These are phyloP conservation scores for Trichoderma gamsii DNA, from an alignment of 495 filamentous ascomycete genomes.

Conservation along the genomic window DNA sequence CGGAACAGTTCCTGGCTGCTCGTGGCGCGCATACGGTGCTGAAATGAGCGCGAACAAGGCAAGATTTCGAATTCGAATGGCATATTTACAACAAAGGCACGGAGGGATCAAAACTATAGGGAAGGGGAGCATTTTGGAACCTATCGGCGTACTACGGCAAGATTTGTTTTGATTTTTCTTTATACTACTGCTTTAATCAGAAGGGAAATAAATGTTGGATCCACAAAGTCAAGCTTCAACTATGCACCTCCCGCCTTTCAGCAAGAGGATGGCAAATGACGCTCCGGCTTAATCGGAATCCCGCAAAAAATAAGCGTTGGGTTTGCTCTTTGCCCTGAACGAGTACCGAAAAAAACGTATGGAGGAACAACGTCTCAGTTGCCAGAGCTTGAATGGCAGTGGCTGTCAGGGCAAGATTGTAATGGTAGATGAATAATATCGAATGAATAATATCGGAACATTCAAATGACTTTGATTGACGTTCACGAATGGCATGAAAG, in stretches of 20 bases:
- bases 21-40: slow-evolving; percentile 87
- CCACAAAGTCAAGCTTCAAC: slow-evolving; percentile 85
- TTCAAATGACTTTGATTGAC: neutral
- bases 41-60: slow-evolving; percentile 45
- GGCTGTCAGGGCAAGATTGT: slow-evolving; percentile 25
- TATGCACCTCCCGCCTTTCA: slow-evolving; percentile 75
- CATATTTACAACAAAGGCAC: neutral
- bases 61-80: slow-evolving; percentile 1
- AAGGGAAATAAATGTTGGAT: slow-evolving; percentile 47
- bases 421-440: slow-evolving; percentile 10
- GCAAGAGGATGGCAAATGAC: slow-evolving; percentile 55
- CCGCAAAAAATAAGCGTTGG: slow-evolving; percentile 13
- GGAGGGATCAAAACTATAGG: neutral
- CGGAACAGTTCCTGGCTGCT: slow-evolving; percentile 82
- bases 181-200: neutral
- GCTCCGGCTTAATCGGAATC: slow-evolving; percentile 98
- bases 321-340: slow-evolving; percentile 39
- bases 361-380: slow-evolving; percentile 40
- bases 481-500: neutral
- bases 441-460: neutral
- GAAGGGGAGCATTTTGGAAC: slow-evolving; percentile 9
- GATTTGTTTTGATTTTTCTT: neutral
- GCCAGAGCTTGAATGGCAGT: slow-evolving; percentile 37
- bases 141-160: neutral
- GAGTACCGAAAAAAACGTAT: slow-evolving; percentile 40